Evolutionary conservation across 108 stramenopile genomes (phyloP).

Genomic region (Skeletonema grethae): DNA sequence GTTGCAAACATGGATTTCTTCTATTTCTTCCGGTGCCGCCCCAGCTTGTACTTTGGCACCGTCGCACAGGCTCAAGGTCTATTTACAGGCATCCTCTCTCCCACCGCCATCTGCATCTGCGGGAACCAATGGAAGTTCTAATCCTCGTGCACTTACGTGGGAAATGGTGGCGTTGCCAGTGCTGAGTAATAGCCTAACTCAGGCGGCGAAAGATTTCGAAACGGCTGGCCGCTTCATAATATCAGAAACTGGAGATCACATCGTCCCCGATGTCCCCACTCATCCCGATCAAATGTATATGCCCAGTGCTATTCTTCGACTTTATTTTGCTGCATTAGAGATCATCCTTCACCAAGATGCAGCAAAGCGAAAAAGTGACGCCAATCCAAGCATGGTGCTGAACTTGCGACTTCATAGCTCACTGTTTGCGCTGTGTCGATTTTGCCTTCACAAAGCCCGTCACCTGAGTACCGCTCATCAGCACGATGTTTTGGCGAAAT

Average conservation of each 20-base stretch:
- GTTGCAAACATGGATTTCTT: conserved; percentile 1
- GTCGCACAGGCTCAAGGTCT: background rate
- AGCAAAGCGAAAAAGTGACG: background rate
- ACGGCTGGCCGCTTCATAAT: background rate
- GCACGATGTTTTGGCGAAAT: background rate
- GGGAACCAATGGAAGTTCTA: background rate
- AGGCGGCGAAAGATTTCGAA: conserved; percentile 13
- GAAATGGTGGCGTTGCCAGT: conserved; percentile 1
- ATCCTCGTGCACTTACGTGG: background rate
- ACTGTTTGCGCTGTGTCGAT: conserved; percentile 12
- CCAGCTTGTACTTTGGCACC: conserved; percentile 3
- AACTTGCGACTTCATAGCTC: conserved; percentile 10
- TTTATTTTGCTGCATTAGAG: conserved; percentile 13
- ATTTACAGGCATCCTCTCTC: background rate
- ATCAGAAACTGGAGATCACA: conserved; percentile 1
- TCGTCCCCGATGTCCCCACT: background rate
- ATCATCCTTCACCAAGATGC: conserved; percentile 2
- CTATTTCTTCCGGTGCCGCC: background rate
- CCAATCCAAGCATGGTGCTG: background rate
- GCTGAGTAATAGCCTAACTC: background rate
- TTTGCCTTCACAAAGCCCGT: conserved; percentile 9
- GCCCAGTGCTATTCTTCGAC: conserved; percentile 12
- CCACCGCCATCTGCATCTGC: background rate
- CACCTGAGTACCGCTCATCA: background rate
- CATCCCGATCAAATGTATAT: background rate